phyloP scores from a whole-genome alignment of 495 filamentous ascomycete species.

The Cenococcum geophilum region DNA sequence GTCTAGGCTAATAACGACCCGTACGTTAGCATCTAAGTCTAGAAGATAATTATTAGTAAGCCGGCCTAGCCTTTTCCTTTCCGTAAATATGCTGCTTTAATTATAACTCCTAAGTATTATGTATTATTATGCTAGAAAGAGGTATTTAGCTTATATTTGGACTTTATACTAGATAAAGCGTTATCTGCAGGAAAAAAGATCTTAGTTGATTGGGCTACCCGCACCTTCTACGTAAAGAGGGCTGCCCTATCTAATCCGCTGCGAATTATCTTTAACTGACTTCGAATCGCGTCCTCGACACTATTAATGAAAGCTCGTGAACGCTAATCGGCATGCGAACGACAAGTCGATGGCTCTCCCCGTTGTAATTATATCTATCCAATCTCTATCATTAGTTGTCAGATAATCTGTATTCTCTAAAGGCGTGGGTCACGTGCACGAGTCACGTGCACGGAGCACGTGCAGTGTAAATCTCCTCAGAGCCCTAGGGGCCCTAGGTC shows the following conservation, averaged over 20 bases:
- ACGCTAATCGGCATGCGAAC: constrained; percentile 1
- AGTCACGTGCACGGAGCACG: too few relatives aligned
- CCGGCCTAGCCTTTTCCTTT: constrained; percentile 30
- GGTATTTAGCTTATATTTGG: constrained; percentile 34
- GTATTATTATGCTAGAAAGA: constrained; percentile 33
- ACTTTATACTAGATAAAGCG: constrained; percentile 14
- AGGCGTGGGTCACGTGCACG: too few relatives aligned
- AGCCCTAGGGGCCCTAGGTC: too few relatives aligned
- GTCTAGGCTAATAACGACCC: constrained; percentile 5
- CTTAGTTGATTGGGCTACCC: constrained; percentile 14
- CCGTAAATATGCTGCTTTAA: constrained; percentile 40
- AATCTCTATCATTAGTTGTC: constrained; percentile 2
- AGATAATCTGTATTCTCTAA: too few relatives aligned
- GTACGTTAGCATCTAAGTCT: constrained; percentile 4
- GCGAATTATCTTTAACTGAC: constrained; percentile 13
- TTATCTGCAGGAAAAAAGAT: constrained; percentile 15
- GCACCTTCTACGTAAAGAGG: constrained; percentile 16
- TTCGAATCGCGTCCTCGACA: constrained; percentile 3
- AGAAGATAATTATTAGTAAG: constrained; percentile 34
- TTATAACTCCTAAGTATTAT: constrained; percentile 34
- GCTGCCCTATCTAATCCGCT: constrained; percentile 11
- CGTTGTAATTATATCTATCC: constrained; percentile 1
- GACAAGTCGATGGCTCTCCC: constrained; percentile 3
- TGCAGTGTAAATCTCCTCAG: too few relatives aligned
- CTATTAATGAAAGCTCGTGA: not conserved